Base-by-base conservation (phyloP, 2,329 filamentous ascomycete species). In the Penicillium brevicompactum region DNA sequence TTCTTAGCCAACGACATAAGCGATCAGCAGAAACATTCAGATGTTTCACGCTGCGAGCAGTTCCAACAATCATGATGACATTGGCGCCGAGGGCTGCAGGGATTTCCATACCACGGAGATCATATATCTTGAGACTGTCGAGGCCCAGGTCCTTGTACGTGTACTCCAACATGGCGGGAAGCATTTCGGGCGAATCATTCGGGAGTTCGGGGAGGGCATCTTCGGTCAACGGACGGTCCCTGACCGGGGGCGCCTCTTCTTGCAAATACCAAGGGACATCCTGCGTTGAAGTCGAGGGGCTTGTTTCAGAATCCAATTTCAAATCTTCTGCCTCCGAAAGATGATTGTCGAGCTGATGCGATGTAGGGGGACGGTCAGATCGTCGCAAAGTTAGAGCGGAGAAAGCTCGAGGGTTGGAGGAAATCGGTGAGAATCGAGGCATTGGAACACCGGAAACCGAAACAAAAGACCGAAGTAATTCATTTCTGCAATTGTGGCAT, bases 11-110 rank as follows among this genome's bases (percentile, higher is more conserved):
- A 55, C 93, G 85, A 60, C 92, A 91, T 24, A 96, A 83, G n/a
- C 91, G 86, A 68, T 96, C 92, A 0, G 92, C 91, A 1, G 91
- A 91, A 21, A 96, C 88, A 69, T 96, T 93, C 34, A 99, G 80
- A 76, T 99, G 94, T 49, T 93, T 92, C 73, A 97, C 91, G 66
- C 91, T 95, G 55, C 94, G 88, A 13, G 93, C 91, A 8, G 92
- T 96, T 40, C 89, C 92, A 60, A 99, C 86, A 30, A 99, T 76
- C 94, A 97, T 97, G 51, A 99, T 82, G 27, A 97, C 82, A 66
- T 93, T 92, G 2, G 90, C 85, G 1, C 94, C 94, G 1, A 99
- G 82, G 0, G 92, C 92, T 0, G 93, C 87, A 0, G 92, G 90
- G 1, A 92, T 92, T 65, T 97, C 90, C 47, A 97, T 81, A 37